These are phyloP conservation scores for Sextonia rubra DNA, from an alignment of 164 flowering plant genomes.

Conservation along the genomic window DNA sequence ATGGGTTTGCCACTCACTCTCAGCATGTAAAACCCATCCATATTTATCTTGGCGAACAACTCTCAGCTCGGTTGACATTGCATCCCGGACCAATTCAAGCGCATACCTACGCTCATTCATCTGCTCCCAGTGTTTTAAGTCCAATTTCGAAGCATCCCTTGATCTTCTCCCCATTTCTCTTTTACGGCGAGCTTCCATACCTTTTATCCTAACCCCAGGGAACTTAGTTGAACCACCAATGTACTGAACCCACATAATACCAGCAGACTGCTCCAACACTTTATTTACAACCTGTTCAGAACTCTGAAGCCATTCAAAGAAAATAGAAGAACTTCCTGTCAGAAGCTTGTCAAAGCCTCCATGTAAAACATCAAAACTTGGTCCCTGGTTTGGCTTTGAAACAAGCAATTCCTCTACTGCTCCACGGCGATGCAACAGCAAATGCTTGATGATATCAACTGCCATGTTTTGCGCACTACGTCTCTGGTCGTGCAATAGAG, in stretches of 20 bases:
- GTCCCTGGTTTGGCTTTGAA: constrained; percentile 84
- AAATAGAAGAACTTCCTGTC: constrained; percentile 58
- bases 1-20: constrained; percentile 95
- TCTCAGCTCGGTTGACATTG: constrained; percentile 91
- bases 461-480: constrained; percentile 59
- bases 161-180: constrained; percentile 78
- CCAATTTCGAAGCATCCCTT: constrained; percentile 60
- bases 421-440: constrained; percentile 85
- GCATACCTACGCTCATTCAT: constrained; percentile 88
- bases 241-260: constrained; percentile 93
- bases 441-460: constrained; percentile 69
- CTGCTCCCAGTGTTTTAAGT: constrained; percentile 78
- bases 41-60: constrained; percentile 96
- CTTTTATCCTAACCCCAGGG: constrained; percentile 90
- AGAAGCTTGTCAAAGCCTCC: constrained; percentile 91
- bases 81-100: constrained; percentile 84
- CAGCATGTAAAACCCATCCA: constrained; percentile 99
- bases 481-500: constrained; percentile 75
- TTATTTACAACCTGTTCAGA: constrained; percentile 67
- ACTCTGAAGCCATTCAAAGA: constrained; percentile 76
- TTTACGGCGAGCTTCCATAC: constrained; percentile 87
- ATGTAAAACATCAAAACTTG: constrained; percentile 73
- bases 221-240: constrained; percentile 88
- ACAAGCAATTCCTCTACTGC: constrained; percentile 89
- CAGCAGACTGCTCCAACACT: constrained; percentile 89